Evolutionary conservation across 768 basidiomycete genomes (phyloP), one percentile per base, ranked within the genome.

Genomic region (Lactifluus hygrophoroides): DNA sequence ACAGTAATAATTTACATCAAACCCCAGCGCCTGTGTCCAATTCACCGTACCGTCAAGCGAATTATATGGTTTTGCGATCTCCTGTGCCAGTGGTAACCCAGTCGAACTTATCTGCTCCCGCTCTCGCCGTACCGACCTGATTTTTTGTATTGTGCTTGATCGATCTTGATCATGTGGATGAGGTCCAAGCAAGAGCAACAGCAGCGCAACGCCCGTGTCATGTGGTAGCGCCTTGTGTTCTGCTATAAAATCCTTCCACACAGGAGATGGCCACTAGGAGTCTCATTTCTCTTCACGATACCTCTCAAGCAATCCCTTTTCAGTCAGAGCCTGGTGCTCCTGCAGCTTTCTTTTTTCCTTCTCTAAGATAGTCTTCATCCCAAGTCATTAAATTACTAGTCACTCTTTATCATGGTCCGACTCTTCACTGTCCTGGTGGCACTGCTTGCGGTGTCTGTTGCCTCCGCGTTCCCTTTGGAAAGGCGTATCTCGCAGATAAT

Each of bases 401-500:
- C 21, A 5, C 19, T 16, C 9, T 52, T 11, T 9, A 35, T 35
- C 14, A 62, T 62, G 60, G 56, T 57, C 35, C 56, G 19, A 16
- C 13, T 57, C 23, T 34, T 23, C 6, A 40, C 21, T n/a, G 10
- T 52, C 49, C 45, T 61, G 3, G 21, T 61, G 44, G 49, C 54
- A 1, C 37, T 55, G 14, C 47, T 56, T 6, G 50, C 44, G 3
- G 43, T 34, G 19, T 40, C 53, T 32, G 54, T 37, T 5, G 9
- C 45, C 21, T 56, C 50, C 5, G 71, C 70, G 40, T 64, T 57
- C 67, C 72, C 45, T 71, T 73, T 59, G 30, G 37, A 63, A 45
- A 81, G 77, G 69, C 77, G 80, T 38, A 80, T 81, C 62, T 74
- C 72, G 1, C 80, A 82, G 66, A 65, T 67, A 40, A 80, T 80